Conservation (phyloP, 257 asterid genomes). For the Primulina eburnea region DNA sequence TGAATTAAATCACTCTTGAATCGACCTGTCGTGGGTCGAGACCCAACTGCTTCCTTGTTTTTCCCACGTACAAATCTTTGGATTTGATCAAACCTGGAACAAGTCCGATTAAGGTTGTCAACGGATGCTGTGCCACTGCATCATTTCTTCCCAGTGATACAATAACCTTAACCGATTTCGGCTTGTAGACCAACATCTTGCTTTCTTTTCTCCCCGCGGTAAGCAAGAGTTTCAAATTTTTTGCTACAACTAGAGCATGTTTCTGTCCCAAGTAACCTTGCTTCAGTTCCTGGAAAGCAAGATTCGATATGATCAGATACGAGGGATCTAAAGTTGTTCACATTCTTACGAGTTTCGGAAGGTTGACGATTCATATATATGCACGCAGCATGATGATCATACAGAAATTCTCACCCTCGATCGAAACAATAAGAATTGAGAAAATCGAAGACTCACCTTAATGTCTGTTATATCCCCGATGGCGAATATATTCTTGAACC, state of each 20-base stretch:
- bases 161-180: slow-evolving; percentile 42
- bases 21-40: slow-evolving; percentile 46
- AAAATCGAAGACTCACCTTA: slow-evolving; percentile 43
- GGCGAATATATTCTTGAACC: slow-evolving; percentile 58
- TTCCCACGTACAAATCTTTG: slow-evolving; percentile 75
- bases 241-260: slow-evolving; percentile 58
- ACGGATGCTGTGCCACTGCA: slow-evolving; percentile 74
- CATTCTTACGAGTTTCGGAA: not conserved
- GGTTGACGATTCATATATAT: not conserved
- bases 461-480: slow-evolving; percentile 79
- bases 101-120: slow-evolving; percentile 63
- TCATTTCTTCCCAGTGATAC: slow-evolving; percentile 80
- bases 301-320: not conserved
- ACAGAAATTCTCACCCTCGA: not conserved
- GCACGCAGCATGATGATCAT: not conserved
- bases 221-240: slow-evolving; percentile 58
- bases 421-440: not conserved
- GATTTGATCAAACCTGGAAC: slow-evolving; percentile 83
- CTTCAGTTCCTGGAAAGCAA: slow-evolving; percentile 53
- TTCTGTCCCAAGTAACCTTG: slow-evolving; percentile 74
- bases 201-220: slow-evolving; percentile 49
- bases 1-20: slow-evolving; percentile 20
- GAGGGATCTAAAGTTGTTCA: not conserved
- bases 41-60: slow-evolving; percentile 67
- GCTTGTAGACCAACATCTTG: slow-evolving; percentile 62